Base-by-base conservation (phyloP, 2,329 filamentous ascomycete genomes). In the Epichloe amarillans region DNA sequence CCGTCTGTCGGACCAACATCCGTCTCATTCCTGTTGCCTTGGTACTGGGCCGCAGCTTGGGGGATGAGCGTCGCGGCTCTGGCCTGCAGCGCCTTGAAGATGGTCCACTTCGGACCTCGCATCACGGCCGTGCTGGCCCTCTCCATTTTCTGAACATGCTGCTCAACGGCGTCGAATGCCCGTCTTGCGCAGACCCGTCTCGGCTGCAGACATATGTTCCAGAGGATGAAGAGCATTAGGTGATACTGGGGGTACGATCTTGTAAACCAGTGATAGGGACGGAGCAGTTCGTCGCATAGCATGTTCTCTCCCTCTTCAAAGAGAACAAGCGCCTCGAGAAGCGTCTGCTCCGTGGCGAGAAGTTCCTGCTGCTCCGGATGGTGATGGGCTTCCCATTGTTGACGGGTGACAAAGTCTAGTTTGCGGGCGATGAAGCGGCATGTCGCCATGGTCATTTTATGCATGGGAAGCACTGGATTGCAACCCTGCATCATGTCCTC, bases 401-500 rank as follows among this genome's bases (percentile, higher is more conserved):
- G 65, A 10, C 60, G 58, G 10, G 60, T 57, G 36, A 65, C 62
- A 37, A 68, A 58, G 49, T 67, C 66, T 6, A 66, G 52, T 53
- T 71, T 71, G 10, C 58, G 56, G 1, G 64, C 39, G 6, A 69
- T 56, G 10, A 67, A 53, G 0, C 57, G 58, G 0, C 60, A 57
- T 0, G 66, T 58, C 0, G 60, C 50, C 8, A 62, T 51, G 1
- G 64, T 64, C 50, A 66, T 57, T 26, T 59, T 56, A 3, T 68
- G 64, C 26, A 67, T 60, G 1, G 78, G 79, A 1, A 80, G 67
- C 0, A 72, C 69, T 56, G 74, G 73, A 50, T 81, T 77, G 53
- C 72, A 74, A 35, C 75, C 64, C 6, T 51, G 45, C 33, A 57
- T 44, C 7, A 53, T 52, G 12, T 68, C 60, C 49, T 72, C 69